Evolutionary conservation across 225 moss, liverwort and hornwort species (phyloP).

Genomic region (Asterella californica): DNA sequence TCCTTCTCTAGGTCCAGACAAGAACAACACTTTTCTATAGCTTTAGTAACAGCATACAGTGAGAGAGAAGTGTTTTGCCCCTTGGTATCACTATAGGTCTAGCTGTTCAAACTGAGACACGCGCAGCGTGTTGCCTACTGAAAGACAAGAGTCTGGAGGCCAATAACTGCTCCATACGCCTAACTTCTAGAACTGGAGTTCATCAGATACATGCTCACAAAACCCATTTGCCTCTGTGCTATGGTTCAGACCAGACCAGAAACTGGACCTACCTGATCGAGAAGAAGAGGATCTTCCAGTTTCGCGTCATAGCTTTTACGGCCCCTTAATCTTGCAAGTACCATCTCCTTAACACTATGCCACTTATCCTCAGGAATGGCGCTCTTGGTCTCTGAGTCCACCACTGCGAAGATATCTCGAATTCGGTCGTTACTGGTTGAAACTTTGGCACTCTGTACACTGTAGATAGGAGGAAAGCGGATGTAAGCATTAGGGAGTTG

Average conservation of each 20-base stretch:
- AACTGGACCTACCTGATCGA: constrained; percentile 62
- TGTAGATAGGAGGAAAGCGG: constrained; percentile 25
- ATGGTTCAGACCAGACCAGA: background rate
- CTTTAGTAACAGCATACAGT: background rate
- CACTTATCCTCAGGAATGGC: constrained; percentile 62
- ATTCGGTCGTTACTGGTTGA: constrained; percentile 58
- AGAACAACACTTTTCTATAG: background rate
- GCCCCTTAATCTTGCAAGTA: constrained; percentile 61
- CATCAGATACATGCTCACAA: too few species aligned
- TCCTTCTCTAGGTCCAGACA: background rate
- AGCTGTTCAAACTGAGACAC: too few species aligned
- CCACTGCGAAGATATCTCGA: constrained; percentile 64
- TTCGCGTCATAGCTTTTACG: constrained; percentile 49
- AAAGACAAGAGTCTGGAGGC: too few species aligned
- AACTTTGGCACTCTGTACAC: constrained; percentile 86
- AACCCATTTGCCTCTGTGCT: too few species aligned
- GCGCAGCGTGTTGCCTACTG: too few species aligned
- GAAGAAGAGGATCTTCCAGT: constrained; percentile 59
- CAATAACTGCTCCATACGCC: too few species aligned
- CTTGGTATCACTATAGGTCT: too few species aligned
- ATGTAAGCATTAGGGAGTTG: background rate
- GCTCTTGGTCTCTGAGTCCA: constrained; percentile 55
- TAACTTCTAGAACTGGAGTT: too few species aligned
- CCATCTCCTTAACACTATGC: constrained; percentile 58
- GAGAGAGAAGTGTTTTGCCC: background rate